Base-by-base conservation (phyloP, 495 filamentous ascomycete species). In the Chaetomium tenue region DNA sequence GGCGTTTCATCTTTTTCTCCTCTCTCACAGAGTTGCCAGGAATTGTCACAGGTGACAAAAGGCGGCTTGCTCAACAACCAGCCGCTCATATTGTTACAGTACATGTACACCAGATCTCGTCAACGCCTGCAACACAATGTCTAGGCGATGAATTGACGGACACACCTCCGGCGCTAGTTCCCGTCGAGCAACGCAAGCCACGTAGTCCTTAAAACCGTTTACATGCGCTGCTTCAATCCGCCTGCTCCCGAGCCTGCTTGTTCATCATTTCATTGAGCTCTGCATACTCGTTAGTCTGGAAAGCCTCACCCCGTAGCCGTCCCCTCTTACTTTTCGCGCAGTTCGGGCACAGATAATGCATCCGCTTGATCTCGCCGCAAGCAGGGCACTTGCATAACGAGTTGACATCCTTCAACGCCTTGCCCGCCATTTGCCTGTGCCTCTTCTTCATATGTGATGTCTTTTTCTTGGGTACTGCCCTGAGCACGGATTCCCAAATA, bases 391-490 rank as follows among this genome's bases (percentile, higher is more conserved):
- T 90, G 75, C 89, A 92, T 68, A 99, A 79, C 44, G 83, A 82
- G 58, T 87, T 93, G 23, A 96, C 86, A 72, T 98, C 94, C 81
- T 93, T 90, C 71, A 98, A 79, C 46, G 86, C 92, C 76, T 98
- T 98, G 70, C 93, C 93, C 20, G 91, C 93, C 86, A 97, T 87
- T 68, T 93, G 91, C 69, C 95, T 84, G 70, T 91, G 88, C 66
- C 94, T 88, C 80, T 90, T 96, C 83, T 96, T 97, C 83, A 90
- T 91, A 76, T 99, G 90, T 26, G 93, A 96, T 12, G 92, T 96
- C 86, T 98, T 99, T 79, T 97, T 98, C 84, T 99, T 99, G 12
- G 94, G 94, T 7, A 97, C 94, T 5, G 94, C 94, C 66, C 87
- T 87, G 40, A 99, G 86, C 44, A 98, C 84, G 2, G 89, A 91